Evolutionary conservation across 2,329 filamentous ascomycete genomes (phyloP), one percentile per base, ranked within the genome.

Genomic region (Scytalidium lignicola): DNA sequence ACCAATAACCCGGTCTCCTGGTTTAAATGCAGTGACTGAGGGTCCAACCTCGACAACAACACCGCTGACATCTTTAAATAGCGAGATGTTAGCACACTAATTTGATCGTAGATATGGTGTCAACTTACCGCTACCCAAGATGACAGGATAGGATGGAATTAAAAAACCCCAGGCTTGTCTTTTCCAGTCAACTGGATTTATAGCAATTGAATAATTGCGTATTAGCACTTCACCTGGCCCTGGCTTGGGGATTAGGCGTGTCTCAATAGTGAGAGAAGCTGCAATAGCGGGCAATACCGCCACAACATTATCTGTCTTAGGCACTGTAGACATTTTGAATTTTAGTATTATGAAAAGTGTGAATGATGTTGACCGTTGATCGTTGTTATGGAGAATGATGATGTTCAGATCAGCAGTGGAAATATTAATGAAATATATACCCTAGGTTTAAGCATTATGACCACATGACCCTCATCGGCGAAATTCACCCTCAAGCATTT

Each of bases 1-100:
- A 2, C 57, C 77, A 72, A 53, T 78, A 74, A 58, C 77, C 62
- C 2, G 72, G 68, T 60, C 58, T n/a, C 56, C 55, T 8, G 46
- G 29, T 19, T 52, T 51, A 50, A 60, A 60, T n/a, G 50, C 54
- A 1, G 53, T 55, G 2, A 60, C 53, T 2, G 29, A 29, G 17
- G 48, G 41, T 3, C 56, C 56, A 12, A 57, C 29, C 3, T 46
- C 45, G n/a, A 28, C 19, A 1, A 60, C 45, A 8, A 53, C 32
- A 2, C 58, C 56, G 23, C 45, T 47, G 5, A 52, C 26, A 42
- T 56, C 54, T 19, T n/a, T n/a, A n/a, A n/a, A n/a, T n/a, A n/a
- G n/a, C n/a, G n/a, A n/a, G n/a, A n/a, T n/a, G n/a, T n/a, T n/a
- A n/a, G n/a, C n/a, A n/a, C n/a, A n/a, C n/a, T n/a, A n/a, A n/a